Evolutionary conservation across 306 rosid genomes (phyloP).

Genomic region (Arachis hypogaea): DNA sequence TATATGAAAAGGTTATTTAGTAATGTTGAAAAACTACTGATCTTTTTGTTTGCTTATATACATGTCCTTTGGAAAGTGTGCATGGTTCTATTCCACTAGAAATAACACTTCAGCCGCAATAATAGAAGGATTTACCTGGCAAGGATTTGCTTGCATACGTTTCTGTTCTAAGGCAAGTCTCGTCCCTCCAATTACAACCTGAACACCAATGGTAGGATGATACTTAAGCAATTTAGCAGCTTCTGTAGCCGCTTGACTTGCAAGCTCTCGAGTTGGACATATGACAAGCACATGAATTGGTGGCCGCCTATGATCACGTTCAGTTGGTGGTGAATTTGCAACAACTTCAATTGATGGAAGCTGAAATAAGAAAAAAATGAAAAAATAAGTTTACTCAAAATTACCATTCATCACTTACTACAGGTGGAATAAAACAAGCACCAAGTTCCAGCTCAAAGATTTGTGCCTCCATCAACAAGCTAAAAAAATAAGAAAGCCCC

Average conservation of each 20-base stretch:
- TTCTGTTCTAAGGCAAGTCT: conserved; percentile 86
- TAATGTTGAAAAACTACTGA: conserved; percentile 6
- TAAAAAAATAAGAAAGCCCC: too few species aligned
- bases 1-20: conserved; percentile 9
- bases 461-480: neutral
- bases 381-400: conserved; percentile 37
- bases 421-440: conserved; percentile 18
- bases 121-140: conserved; percentile 65
- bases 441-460: conserved; percentile 16
- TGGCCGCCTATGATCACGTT: conserved; percentile 69
- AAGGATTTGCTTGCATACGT: conserved; percentile 87
- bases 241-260: conserved; percentile 89
- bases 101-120: conserved; percentile 14
- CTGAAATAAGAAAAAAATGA: conserved; percentile 52
- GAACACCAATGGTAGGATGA: conserved; percentile 85
- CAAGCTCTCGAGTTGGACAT: conserved; percentile 98
- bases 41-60: conserved; percentile 31
- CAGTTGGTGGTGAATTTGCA: conserved; percentile 63
- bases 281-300: conserved; percentile 87
- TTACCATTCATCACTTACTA: conserved; percentile 18
- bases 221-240: conserved; percentile 79
- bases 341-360: conserved; percentile 95
- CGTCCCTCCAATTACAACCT: conserved; percentile 98
- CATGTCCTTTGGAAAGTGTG: conserved; percentile 5
- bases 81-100: neutral